Base-by-base conservation (phyloP, 257 asterid species). In the Coffea canephora region DNA sequence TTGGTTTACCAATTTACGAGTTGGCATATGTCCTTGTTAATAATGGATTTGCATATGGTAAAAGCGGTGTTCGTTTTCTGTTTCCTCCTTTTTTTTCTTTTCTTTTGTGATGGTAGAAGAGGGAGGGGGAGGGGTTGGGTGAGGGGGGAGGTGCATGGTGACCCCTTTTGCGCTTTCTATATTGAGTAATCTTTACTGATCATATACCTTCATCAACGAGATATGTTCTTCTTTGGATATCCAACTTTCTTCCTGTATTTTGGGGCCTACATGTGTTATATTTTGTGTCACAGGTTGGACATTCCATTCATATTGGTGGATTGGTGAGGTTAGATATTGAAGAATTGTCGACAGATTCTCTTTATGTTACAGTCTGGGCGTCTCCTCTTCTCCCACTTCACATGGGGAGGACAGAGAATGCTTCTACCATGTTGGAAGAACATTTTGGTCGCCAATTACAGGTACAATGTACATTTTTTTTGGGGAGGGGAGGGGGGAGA, bases 361-460 rank as follows among this genome's bases (percentile, higher is more conserved):
- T 93, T 21, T 93, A 93, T 77, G 86, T 93, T 75, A 93, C 98
- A 4, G 92, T 92, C 27, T 95, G 98, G 98, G 96, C 97, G n/a
- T 95, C 99, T 69, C 84, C 89, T 69, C 79, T 84, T 83, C 85
- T 92, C 79, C 98, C 97, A 62, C 84, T 95, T 83, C 98, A 93
- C 79, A 91, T 93, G 99, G 99, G 98, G 78, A 93, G 83, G 87
- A 88, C 89, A 8, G 97, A 95, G 81, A 91, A 87, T 5, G 87
- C 92, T 49, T 77, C 83, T 85, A 80, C 84, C 4, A 86, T 95
- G 92, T 49, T 88, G 80, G 93, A 91, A 73, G 88, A 91, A 45
- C 98, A 93, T 87, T 93, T 93, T 83, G 97, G 97, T 78, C 85
- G 77, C 76, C 97, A 92, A 77, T 85, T 95, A 85, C 97, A 88